Percentiles rank a stretch among this genome's conserved stretches.
These are phyloP conservation scores for Alternaria sp. DNA, from an alignment of 2,329 filamentous ascomycete species.

Conservation along the genomic window DNA sequence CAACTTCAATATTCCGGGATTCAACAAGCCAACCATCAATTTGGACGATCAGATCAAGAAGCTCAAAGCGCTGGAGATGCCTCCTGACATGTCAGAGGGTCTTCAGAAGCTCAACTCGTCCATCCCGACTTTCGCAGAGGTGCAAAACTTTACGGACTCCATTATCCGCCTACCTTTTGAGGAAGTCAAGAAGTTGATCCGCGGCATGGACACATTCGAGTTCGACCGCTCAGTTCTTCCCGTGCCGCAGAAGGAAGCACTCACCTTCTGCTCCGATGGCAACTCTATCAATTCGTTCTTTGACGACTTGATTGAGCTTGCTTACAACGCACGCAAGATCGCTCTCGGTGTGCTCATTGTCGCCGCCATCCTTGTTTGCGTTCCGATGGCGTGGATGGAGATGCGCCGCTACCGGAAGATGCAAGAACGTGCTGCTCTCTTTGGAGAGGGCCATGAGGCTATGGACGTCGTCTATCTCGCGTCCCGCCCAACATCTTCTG, in stretches of 20 bases:
- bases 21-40: constrained; percentile 66
- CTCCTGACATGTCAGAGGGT: constrained; percentile 72
- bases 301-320: constrained; percentile 70
- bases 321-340: constrained; percentile 73
- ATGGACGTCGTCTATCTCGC: constrained; percentile 91
- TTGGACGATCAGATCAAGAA: constrained; percentile 70
- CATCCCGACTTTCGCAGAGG: constrained; percentile 83
- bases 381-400: constrained; percentile 83
- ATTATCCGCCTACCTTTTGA: constrained; percentile 83
- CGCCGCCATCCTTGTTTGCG: constrained; percentile 75
- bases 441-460: constrained; percentile 75
- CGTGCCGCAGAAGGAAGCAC: constrained; percentile 79
- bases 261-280: constrained; percentile 90
- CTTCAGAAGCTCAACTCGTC: constrained; percentile 78
- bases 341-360: constrained; percentile 79
- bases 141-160: constrained; percentile 81
- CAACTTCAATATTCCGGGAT: constrained; percentile 53
- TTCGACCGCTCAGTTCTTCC: constrained; percentile 84
- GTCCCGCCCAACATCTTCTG: constrained; percentile 79
- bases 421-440: constrained; percentile 72
- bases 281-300: constrained; percentile 87
- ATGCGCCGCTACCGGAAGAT: constrained; percentile 78
- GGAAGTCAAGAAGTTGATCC: constrained; percentile 76
- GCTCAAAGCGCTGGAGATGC: constrained; percentile 75
- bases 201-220: constrained; percentile 74